Conservation (phyloP, 2,329 filamentous ascomycete genomes). For the Calonectria honghensis region DNA sequence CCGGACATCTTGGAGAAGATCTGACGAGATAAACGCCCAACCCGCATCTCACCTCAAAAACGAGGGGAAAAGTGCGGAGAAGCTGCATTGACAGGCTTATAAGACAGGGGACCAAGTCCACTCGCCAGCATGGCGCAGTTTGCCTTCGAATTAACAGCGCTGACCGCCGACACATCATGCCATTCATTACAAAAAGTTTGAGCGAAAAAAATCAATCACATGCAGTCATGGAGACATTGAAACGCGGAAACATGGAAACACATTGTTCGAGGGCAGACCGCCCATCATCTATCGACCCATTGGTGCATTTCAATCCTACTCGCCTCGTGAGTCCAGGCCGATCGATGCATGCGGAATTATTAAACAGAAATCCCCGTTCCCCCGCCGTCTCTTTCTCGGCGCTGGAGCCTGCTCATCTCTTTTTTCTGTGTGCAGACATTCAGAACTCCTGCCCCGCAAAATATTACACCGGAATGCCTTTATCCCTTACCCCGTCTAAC, state of each 20-base stretch:
- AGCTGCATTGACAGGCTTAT: conserved; percentile 27
- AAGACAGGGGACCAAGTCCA: conserved; percentile 28
- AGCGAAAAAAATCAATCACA: neutral
- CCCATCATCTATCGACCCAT: conserved; percentile 52
- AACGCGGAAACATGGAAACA: conserved; percentile 47
- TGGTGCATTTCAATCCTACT: conserved; percentile 50
- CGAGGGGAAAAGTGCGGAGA: conserved; percentile 39
- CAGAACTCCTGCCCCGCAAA: conserved; percentile 50
- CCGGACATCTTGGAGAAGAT: conserved; percentile 27
- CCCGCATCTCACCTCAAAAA: conserved; percentile 26
- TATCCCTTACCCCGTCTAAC: conserved; percentile 44
- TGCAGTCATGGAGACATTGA: conserved; percentile 4
- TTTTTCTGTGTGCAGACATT: conserved; percentile 42
- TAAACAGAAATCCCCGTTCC: conserved; percentile 53
- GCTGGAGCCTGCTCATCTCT: conserved; percentile 42
- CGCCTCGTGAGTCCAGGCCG: conserved; percentile 48
- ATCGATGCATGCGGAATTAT: conserved; percentile 56
- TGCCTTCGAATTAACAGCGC: conserved; percentile 7
- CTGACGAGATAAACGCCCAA: conserved; percentile 26
- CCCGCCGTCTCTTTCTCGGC: conserved; percentile 39
- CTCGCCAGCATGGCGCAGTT: conserved; percentile 19
- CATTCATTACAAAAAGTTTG: conserved; percentile 15
- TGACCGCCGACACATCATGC: conserved; percentile 11
- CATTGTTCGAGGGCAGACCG: conserved; percentile 53
- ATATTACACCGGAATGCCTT: conserved; percentile 56